Base-by-base conservation (phyloP, 331 rosid species). In the Quercus lobata region DNA sequence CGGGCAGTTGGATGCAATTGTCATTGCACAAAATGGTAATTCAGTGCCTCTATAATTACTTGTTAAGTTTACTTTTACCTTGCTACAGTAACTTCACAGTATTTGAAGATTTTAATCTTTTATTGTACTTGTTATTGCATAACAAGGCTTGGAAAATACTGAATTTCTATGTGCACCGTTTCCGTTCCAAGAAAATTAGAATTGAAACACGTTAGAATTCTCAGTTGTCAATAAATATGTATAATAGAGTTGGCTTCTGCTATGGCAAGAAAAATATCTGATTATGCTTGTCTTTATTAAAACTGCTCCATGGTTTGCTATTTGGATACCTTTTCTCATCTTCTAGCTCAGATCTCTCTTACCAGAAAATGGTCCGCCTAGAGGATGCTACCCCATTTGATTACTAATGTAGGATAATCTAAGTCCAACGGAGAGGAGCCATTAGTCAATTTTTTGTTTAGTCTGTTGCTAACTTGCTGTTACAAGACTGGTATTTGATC, bases 21-120 rank as follows among this genome's bases (percentile, higher is more conserved):
- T 94, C 84, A 87, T 94, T 76, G 98, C 98, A 9, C 98, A 94
- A 82, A 94, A 94, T 84, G 98, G 97, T 90, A 84, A 61, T 41
- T 24, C 70, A 66, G 17, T 44, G 32, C 71, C 68, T 74, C 44
- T 17, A 32, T 32, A 32, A 32, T 32, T 5, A 32, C 3, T 21
- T 81, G 61, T 37, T n/a, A 65, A 55, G 49, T 62, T 35, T 54
- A n/a, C 57, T 53, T 71, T 54, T 68, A 29, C 19, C 15, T 49
- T 70, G 52, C 66, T 15, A 55, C 54, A 30, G 6, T 32, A 5
- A 1, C 35, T 32, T 34, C 35, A 34, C 35, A 34, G 35, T 34
- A 34, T 34, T 32, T 34, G 25, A 35, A 78, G 32, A 24, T 37
- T 57, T 29, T 29, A 72, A 19, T 29, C 6, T n/a, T n/a, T n/a